These are phyloP conservation scores for Kokia cookei DNA, from an alignment of 441 rosid genomes.

Conservation along the genomic window DNA sequence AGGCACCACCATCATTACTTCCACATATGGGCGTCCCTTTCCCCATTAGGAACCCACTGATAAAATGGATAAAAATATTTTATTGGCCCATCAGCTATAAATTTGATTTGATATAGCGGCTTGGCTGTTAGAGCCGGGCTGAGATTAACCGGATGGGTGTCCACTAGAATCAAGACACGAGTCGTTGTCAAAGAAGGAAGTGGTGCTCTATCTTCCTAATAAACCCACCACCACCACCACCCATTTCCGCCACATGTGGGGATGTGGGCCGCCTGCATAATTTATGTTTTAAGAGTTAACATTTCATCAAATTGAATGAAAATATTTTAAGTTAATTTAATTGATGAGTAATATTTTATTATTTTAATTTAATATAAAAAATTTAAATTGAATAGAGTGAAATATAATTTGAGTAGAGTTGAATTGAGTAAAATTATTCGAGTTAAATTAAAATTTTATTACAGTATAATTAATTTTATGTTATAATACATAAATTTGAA, in stretches of 20 bases:
- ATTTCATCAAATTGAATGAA: too few species aligned
- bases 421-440: too few species aligned
- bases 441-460: too few species aligned
- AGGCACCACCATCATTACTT: background rate
- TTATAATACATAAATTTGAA: too few species aligned
- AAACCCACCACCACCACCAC: background rate
- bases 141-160: slow-evolving; percentile 1
- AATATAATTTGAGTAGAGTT: too few species aligned
- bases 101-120: background rate
- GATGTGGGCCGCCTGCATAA: background rate
- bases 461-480: too few species aligned
- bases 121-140: background rate
- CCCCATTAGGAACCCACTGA: background rate
- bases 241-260: slow-evolving; percentile 10
- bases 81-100: background rate
- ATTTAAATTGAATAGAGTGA: too few species aligned
- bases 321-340: too few species aligned
- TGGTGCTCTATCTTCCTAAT: background rate
- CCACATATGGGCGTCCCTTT: background rate
- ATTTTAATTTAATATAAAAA: too few species aligned
- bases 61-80: too few species aligned
- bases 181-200: background rate
- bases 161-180: background rate
- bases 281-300: too few species aligned
- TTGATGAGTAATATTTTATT: too few species aligned